phyloP scores from a whole-genome alignment of 2,329 filamentous ascomycete genomes.

The Chaetothyriales sp. region DNA sequence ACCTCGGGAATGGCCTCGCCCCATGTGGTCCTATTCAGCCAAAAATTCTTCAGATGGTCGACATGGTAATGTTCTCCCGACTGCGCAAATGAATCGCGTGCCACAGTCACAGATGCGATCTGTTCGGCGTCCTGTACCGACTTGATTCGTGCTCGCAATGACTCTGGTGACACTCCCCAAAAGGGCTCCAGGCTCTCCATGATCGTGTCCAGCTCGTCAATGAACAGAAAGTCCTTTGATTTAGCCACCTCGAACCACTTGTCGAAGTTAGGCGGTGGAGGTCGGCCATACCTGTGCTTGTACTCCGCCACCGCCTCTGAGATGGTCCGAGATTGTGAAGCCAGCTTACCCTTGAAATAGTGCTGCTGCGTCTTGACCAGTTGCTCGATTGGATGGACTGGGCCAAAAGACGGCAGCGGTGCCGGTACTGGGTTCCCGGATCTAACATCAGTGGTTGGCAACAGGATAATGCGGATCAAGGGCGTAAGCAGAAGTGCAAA shows the following conservation, averaged over 20 bases:
- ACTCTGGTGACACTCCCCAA: not conserved
- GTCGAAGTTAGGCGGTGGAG: slow-evolving; percentile 44
- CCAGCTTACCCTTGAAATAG: not conserved
- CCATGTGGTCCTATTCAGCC: not conserved
- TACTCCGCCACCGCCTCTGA: slow-evolving; percentile 38
- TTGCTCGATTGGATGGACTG: not conserved
- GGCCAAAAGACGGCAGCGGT: not conserved
- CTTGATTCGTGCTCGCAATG: not conserved
- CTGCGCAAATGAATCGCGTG: not conserved
- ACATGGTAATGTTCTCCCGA: not conserved
- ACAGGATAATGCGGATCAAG: not conserved
- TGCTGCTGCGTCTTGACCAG: not conserved
- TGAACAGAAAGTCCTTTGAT: slow-evolving; percentile 3
- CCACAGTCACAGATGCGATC: not conserved
- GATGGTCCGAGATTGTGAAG: slow-evolving; percentile 21
- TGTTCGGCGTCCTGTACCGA: not conserved
- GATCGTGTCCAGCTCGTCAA: slow-evolving; percentile 8
- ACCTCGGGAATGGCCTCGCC: slow-evolving; percentile 1
- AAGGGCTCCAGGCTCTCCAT: slow-evolving; percentile 1
- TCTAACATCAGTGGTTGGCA: not conserved
- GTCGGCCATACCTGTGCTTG: slow-evolving; percentile 34
- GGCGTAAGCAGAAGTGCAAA: not conserved
- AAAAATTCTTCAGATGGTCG: not conserved
- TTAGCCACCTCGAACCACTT: slow-evolving; percentile 37
- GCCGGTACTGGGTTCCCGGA: too few species aligned